Evolutionary conservation across 1,284 basidiomycete genomes (phyloP), one percentile per base, ranked within the genome.

Genomic region (Sutorius eximius): DNA sequence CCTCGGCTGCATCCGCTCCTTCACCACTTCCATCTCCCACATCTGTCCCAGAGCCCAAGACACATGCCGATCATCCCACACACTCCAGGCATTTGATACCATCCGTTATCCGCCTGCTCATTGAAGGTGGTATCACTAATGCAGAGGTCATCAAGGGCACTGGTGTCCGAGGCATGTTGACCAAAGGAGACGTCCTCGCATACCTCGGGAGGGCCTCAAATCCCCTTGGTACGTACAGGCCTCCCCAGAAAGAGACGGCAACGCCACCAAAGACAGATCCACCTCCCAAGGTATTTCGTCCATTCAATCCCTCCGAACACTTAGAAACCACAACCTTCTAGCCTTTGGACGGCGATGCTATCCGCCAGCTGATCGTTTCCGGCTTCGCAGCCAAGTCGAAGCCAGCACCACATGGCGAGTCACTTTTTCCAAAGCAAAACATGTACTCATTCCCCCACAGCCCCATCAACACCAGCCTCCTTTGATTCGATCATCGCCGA

Each of bases 111-210:
- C 85, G 90, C 48, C 75, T 92, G 9, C 76, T 92, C 10, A 62
- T 79, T 11, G 84, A 88, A 62, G 72, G 87, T 65, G 75, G 74
- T 51, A 74, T 91, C 55, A 66, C 77, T 5, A 74, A 83, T 53
- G 72, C 80, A 16, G 79, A 81, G 53, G 72, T 75, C 56, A 88
- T 91, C 63, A 82, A 81, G 57, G 88, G 91, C 30, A 93, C 92
- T 5, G 93, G 93, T 53, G 77, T 89, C 46, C 82, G 91, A 45
- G 93, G 93, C 16, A 94, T 93, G 89, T 71, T 96, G 57, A 96
- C 93, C 45, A 94, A 94, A 71, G 93, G 93, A 10, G 93, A 96
- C 68, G 85, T 95, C 2, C 80, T 96, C 33, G 75, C 89, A 6
- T 87, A 85, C 68, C 76, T 95, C 13, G 93, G 93, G 33, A 86